These are phyloP conservation scores for Blepharisma japonicum DNA, from an alignment of 73 alveolate species.

Conservation along the genomic window DNA sequence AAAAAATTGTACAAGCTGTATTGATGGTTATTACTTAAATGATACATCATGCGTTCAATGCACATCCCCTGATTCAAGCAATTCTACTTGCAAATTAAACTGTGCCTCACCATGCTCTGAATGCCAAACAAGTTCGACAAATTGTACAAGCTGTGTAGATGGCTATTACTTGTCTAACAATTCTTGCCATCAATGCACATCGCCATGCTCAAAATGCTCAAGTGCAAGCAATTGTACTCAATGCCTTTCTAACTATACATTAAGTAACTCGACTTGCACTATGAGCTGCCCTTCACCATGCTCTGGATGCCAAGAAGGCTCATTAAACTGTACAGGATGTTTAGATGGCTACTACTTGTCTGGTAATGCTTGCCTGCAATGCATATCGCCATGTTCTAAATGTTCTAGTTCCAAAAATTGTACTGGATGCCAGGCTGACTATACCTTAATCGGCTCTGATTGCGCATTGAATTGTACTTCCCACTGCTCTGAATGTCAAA, in stretches of 20 bases:
- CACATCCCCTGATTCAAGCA: not conserved
- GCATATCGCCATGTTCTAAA: not conserved
- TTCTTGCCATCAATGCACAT: not conserved
- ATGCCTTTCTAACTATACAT: too few species aligned
- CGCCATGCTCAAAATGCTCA: not conserved
- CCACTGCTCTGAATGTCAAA: not conserved
- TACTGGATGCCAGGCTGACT: not conserved
- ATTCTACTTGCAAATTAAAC: not conserved
- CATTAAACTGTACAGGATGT: too few species aligned
- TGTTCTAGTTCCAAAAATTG: not conserved
- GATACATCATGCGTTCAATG: too few species aligned
- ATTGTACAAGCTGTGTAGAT: not conserved
- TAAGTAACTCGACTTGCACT: too few species aligned
- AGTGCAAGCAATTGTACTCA: too few species aligned
- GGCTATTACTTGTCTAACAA: not conserved
- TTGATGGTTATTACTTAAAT: constrained; percentile 6
- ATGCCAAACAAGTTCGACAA: not conserved
- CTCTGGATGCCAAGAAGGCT: too few species aligned
- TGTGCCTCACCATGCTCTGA: constrained; percentile 27
- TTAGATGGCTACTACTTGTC: not conserved
- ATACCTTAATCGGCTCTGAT: not conserved
- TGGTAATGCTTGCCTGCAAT: not conserved
- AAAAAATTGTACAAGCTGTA: not conserved
- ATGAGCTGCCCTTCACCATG: too few species aligned
- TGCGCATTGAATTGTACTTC: not conserved